Conservation (phyloP, 1,284 basidiomycete species). For the Trichosporon asahii region DNA sequence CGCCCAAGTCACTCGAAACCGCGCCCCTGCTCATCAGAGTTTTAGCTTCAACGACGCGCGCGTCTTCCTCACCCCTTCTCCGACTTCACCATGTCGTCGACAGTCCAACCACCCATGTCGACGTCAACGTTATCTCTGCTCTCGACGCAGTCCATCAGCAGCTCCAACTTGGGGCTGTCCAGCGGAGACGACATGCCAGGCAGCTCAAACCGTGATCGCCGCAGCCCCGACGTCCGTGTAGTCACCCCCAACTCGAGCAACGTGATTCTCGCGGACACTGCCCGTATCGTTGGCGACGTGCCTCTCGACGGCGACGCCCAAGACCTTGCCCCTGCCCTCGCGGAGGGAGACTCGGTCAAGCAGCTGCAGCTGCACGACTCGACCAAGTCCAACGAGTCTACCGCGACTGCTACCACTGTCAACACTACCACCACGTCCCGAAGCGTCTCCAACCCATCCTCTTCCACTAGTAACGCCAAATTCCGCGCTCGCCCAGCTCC, state of each 20-base stretch:
- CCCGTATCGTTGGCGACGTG: background rate
- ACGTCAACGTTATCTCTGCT: constrained; percentile 2
- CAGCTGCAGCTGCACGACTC: constrained; percentile 6
- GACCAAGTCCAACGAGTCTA: constrained; percentile 2
- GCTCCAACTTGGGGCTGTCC: constrained; percentile 11
- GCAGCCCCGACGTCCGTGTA: constrained; percentile 6
- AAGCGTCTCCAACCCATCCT: background rate
- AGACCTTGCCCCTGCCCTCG: constrained; percentile 1
- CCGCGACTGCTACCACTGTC: constrained; percentile 7
- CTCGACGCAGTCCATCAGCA: constrained; percentile 7
- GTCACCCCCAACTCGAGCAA: constrained; percentile 5
- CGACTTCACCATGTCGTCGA: background rate
- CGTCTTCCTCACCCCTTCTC: background rate
- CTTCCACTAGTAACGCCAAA: background rate
- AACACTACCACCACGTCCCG: background rate
- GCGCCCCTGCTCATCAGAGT: constrained; percentile 1
- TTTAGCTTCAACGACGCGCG: background rate
- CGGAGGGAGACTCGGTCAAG: constrained; percentile 1
- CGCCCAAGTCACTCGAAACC: background rate
- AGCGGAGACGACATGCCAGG: constrained; percentile 16
- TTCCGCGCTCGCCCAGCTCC: constrained; percentile 38
- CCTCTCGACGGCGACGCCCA: background rate
- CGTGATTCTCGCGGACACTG: constrained; percentile 2
- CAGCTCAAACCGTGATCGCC: constrained; percentile 7
- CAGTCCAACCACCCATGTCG: background rate